Base-by-base conservation (phyloP, 345 rosid genomes). In the Eucalyptus lansdowneana region DNA sequence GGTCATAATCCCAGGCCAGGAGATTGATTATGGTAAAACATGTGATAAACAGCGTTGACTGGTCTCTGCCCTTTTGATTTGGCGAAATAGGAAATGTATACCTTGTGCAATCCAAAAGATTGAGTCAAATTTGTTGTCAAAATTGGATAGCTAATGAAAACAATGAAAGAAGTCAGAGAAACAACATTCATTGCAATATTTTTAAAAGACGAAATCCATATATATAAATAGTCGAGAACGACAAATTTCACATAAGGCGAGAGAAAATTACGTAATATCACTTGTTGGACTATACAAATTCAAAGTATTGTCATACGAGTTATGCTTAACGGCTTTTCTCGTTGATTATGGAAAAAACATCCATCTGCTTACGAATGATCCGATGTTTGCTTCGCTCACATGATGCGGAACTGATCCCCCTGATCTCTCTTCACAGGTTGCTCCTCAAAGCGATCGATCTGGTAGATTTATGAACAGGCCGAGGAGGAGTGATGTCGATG, bases 181-280 rank as follows among this genome's bases (percentile, higher is more conserved):
- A 16, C 13, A 1, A 17, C 31, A 4, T 69, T 34, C 13, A 9
- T 34, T 11, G 7, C 9, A 16, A 31, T 5, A 7, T 31, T 69
- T 31, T 31, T 15, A 15, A 31, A 31, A 16, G 42, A 31, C 1
- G 12, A 31, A 69, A 31, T 69, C 21, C 22, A 16, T 4, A 31
- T 67, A 67, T 19, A 27, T 8, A 9, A 72, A 72, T 37, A 6
- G 8, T 37, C 8, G 2, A 31, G 12, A 17, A 14, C 0, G 3
- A 67, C 1, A 31, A 31, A 5, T n/a, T 67, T 17, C 40, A 31
- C 0, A 7, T 9, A 9, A 31, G 11, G 1, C 0, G 11, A n/a
- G 21, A 65, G 11, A 65, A n/a, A 65, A 65, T 8, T 29, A 65
- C 2, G 0, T 4, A 6, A 65, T 0, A 29, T 7, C 37, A n/a